Percentiles rank a stretch among this genome's conserved stretches.
Conservation (phyloP, 108 stramenopile genomes). For the Fragilaria crotonensis region DNA sequence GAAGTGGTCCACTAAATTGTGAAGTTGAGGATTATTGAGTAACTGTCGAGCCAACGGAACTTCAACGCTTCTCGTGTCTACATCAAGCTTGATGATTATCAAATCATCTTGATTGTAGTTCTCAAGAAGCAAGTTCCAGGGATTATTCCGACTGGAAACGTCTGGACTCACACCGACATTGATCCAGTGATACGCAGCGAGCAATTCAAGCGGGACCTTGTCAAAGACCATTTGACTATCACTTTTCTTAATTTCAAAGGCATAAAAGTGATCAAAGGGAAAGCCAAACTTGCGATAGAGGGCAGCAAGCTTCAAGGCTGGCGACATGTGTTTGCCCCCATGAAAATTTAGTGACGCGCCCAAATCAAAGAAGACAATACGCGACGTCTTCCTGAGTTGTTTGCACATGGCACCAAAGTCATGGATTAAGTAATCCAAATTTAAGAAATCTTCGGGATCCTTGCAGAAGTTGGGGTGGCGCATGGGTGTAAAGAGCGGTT, state of each 20-base stretch:
- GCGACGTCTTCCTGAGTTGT: conserved; percentile 25
- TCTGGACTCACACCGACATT: conserved; percentile 33
- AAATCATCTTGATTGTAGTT: conserved; percentile 45
- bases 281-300: conserved; percentile 40
- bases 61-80: conserved; percentile 44
- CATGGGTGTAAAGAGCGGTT: conserved; percentile 38
- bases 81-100: conserved; percentile 54
- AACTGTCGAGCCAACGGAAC: conserved; percentile 31
- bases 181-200: conserved; percentile 54
- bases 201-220: neutral
- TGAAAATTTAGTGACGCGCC: conserved; percentile 46
- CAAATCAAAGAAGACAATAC: conserved; percentile 37
- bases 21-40: conserved; percentile 10
- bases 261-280: conserved; percentile 51
- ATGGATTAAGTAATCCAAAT: conserved; percentile 41
- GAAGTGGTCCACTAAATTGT: conserved; percentile 47
- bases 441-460: neutral
- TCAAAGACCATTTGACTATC: conserved; percentile 23
- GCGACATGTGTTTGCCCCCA: conserved; percentile 1
- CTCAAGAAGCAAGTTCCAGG: conserved; percentile 29
- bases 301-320: conserved; percentile 15
- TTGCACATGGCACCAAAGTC: conserved; percentile 50
- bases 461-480: conserved; percentile 29
- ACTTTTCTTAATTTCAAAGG: conserved; percentile 23
- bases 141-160: conserved; percentile 27